Evolutionary conservation across 2,329 filamentous ascomycete species (phyloP).

Genomic region (Penicillium freii): DNA sequence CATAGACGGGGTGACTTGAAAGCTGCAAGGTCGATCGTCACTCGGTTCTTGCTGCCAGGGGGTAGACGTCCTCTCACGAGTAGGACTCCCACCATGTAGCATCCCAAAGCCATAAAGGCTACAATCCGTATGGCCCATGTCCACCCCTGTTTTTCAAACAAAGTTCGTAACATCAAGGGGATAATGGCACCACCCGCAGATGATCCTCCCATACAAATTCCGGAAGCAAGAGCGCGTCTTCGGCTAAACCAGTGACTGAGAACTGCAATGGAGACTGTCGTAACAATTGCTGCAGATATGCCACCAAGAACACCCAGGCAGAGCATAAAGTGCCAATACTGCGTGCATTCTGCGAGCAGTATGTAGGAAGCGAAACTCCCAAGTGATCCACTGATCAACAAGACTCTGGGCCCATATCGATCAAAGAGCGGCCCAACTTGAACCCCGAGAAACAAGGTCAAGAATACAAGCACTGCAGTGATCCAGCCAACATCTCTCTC

Average conservation of each 20-base stretch:
- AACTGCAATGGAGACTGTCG: conserved; percentile 39
- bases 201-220: conserved; percentile 42
- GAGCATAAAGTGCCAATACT: conserved; percentile 52
- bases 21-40: conserved; percentile 42
- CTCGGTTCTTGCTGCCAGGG: conserved; percentile 24
- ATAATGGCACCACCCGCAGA: conserved; percentile 40
- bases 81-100: conserved; percentile 31
- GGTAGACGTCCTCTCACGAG: conserved; percentile 39
- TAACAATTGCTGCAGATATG: conserved; percentile 34
- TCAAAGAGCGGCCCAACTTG: conserved; percentile 53
- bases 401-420: conserved; percentile 45
- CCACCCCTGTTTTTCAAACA: conserved; percentile 38
- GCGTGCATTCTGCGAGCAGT: conserved; percentile 47
- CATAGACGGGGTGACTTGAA: conserved; percentile 45
- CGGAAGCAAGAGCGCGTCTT: conserved; percentile 39
- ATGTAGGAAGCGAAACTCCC: conserved; percentile 45
- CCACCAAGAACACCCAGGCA: conserved; percentile 39
- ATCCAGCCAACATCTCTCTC: conserved; percentile 53
- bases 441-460: conserved; percentile 47
- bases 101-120: conserved; percentile 38
- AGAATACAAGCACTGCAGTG: conserved; percentile 47
- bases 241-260: conserved; percentile 44
- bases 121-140: conserved; percentile 38
- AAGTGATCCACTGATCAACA: conserved; percentile 41
- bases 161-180: conserved; percentile 34